A percentile compares a stretch with the other conserved stretches of the same genome.
Evolutionary conservation across 306 rosid species (phyloP).

Genomic region (barrel medic (Medicago truncatula)): DNA sequence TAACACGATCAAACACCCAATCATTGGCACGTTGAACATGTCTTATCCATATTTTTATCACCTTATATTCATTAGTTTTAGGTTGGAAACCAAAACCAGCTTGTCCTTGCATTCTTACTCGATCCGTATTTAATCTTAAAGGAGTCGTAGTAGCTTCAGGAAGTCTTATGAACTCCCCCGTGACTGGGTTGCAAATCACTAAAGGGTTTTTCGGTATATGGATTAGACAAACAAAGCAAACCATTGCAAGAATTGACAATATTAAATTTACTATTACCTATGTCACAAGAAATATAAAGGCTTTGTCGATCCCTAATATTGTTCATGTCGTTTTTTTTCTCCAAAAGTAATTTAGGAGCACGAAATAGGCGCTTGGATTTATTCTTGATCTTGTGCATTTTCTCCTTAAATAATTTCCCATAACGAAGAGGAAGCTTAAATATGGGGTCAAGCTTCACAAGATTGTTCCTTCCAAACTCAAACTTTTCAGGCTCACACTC

Average conservation of each 20-base stretch:
- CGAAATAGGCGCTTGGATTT: neutral
- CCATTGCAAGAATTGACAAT: slow-evolving; percentile 41
- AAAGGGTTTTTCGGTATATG: neutral
- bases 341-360: neutral
- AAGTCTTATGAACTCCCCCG: slow-evolving; percentile 34
- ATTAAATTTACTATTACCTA: neutral
- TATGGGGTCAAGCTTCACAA: slow-evolving; percentile 23
- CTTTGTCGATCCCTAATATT: neutral
- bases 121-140: neutral
- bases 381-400: neutral
- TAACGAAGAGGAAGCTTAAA: slow-evolving; percentile 25
- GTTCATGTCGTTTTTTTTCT: neutral
- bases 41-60: neutral
- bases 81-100: slow-evolving; percentile 3
- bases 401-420: neutral
- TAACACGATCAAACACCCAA: neutral
- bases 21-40: neutral
- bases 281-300: neutral
- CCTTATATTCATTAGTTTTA: slow-evolving; percentile 21
- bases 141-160: neutral
- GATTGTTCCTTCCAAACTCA: neutral
- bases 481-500: slow-evolving; percentile 25
- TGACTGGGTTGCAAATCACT: slow-evolving; percentile 41
- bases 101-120: neutral
- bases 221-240: slow-evolving; percentile 39